These are phyloP conservation scores for Dichomitus squalens DNA, from an alignment of 1,284 basidiomycete species.

Conservation along the genomic window DNA sequence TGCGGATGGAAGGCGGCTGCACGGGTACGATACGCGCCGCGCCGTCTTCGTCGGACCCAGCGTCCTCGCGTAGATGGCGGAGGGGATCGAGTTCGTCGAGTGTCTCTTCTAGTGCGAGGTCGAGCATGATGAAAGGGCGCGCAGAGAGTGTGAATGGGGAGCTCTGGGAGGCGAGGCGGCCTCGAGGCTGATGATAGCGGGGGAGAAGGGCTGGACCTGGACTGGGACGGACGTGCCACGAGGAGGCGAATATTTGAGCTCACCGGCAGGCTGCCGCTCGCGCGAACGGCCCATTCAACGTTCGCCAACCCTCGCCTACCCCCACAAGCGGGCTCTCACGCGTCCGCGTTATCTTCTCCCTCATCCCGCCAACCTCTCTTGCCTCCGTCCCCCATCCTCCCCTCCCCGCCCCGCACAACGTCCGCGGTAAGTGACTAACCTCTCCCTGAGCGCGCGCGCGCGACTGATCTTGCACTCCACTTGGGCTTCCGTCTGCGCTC, in stretches of 20 bases:
- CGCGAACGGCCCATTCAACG: background rate
- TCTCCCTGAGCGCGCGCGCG: background rate
- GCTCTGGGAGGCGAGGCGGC: background rate
- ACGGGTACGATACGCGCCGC: conserved; percentile 50
- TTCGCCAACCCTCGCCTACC: conserved; percentile 16
- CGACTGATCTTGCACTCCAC: background rate
- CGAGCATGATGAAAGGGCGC: conserved; percentile 10
- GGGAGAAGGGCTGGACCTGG: background rate
- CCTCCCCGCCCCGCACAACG: conserved; percentile 14
- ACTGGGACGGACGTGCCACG: conserved; percentile 7
- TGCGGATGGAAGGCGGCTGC: conserved; percentile 55
- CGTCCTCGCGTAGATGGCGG: conserved; percentile 56
- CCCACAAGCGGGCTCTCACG: conserved; percentile 16
- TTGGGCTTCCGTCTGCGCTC: background rate
- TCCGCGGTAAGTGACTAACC: conserved; percentile 9
- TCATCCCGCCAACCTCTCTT: background rate
- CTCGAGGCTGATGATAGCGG: conserved; percentile 12
- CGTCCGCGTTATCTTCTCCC: conserved; percentile 13
- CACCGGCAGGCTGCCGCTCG: background rate
- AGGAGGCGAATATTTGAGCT: conserved; percentile 3
- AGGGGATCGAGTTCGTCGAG: conserved; percentile 64
- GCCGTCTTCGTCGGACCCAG: conserved; percentile 34
- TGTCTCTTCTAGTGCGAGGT: conserved; percentile 50
- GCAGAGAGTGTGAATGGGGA: background rate
- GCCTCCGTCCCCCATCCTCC: conserved; percentile 15